These are phyloP conservation scores for Phytophthora parvispora DNA, from an alignment of 352 stramenopile species.

Conservation along the genomic window DNA sequence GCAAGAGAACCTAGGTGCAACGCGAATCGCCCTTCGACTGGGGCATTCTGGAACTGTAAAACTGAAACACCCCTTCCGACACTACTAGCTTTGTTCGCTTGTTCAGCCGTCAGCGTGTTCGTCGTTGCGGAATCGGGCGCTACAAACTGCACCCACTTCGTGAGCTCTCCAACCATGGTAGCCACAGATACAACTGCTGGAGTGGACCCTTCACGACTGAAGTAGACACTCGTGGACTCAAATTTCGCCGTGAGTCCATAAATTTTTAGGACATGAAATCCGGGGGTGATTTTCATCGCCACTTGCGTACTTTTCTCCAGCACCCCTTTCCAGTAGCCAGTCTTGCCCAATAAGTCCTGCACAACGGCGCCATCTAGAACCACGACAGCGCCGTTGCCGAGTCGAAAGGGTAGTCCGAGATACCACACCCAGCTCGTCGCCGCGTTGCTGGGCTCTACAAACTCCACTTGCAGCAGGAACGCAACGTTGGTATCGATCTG, in stretches of 20 bases:
- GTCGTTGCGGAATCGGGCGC: constrained; percentile 40
- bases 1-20: constrained; percentile 42
- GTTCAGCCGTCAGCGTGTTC: constrained; percentile 41
- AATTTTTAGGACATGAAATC: constrained; percentile 52
- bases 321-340: constrained; percentile 51
- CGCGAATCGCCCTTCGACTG: constrained; percentile 48
- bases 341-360: constrained; percentile 53
- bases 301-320: constrained; percentile 50
- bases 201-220: constrained; percentile 46
- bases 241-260: constrained; percentile 56
- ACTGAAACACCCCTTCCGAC: constrained; percentile 53
- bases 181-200: constrained; percentile 29
- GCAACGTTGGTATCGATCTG: constrained; percentile 50
- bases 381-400: constrained; percentile 51
- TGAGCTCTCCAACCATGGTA: constrained; percentile 40
- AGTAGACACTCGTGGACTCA: constrained; percentile 61
- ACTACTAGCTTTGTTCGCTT: constrained; percentile 41
- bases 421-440: constrained; percentile 63
- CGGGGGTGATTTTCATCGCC: constrained; percentile 50
- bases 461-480: constrained; percentile 61
- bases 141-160: constrained; percentile 47
- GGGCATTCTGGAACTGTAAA: constrained; percentile 51
- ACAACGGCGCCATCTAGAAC: constrained; percentile 57
- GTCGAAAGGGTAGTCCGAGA: constrained; percentile 64
- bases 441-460: constrained; percentile 49